Conservation (phyloP, 2,329 filamentous ascomycete genomes). For the Sclerotinia trifoliorum region DNA sequence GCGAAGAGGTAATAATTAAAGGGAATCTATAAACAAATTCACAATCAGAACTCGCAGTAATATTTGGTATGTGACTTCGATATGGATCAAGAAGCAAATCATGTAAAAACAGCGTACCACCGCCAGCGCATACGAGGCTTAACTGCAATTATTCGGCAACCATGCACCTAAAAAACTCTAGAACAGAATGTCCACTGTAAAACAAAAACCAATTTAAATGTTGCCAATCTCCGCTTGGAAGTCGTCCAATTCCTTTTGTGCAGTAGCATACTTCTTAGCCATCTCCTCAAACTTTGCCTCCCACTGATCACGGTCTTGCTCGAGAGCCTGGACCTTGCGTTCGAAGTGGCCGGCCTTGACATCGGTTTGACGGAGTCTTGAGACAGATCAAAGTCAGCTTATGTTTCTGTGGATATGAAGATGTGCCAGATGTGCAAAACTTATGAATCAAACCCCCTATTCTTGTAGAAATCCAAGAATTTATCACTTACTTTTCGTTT, state of each 20-base stretch:
- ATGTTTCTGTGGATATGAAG: slow-evolving; percentile 15
- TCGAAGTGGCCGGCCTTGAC: slow-evolving; percentile 99
- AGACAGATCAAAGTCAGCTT: slow-evolving; percentile 27
- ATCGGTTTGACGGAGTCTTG: slow-evolving; percentile 98
- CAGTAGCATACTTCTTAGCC: slow-evolving; percentile 77
- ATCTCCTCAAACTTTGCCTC: slow-evolving; percentile 98
- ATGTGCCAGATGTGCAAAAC: slow-evolving; percentile 17
- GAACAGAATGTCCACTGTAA: slow-evolving; percentile 24
- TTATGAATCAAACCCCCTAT: slow-evolving; percentile 20
- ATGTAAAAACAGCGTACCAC: slow-evolving; percentile 33
- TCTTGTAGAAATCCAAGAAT: not conserved
- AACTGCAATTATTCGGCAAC: slow-evolving; percentile 33
- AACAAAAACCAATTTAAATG: slow-evolving; percentile 57
- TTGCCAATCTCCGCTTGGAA: slow-evolving; percentile 90
- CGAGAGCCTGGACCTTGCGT: slow-evolving; percentile 97
- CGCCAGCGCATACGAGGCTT: slow-evolving; percentile 35
- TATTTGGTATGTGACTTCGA: slow-evolving; percentile 32
- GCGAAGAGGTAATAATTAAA: slow-evolving; percentile 37
- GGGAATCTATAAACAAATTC: slow-evolving; percentile 23
- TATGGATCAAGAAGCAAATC: slow-evolving; percentile 32
- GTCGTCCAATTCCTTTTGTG: slow-evolving; percentile 88
- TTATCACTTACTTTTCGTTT: slow-evolving; percentile 85
- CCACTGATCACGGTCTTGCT: slow-evolving; percentile 89
- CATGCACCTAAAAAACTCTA: slow-evolving; percentile 29
- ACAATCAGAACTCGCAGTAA: slow-evolving; percentile 24